These are phyloP conservation scores for Aspergillus bridgeri DNA, from an alignment of 495 filamentous ascomycete species.

Conservation along the genomic window DNA sequence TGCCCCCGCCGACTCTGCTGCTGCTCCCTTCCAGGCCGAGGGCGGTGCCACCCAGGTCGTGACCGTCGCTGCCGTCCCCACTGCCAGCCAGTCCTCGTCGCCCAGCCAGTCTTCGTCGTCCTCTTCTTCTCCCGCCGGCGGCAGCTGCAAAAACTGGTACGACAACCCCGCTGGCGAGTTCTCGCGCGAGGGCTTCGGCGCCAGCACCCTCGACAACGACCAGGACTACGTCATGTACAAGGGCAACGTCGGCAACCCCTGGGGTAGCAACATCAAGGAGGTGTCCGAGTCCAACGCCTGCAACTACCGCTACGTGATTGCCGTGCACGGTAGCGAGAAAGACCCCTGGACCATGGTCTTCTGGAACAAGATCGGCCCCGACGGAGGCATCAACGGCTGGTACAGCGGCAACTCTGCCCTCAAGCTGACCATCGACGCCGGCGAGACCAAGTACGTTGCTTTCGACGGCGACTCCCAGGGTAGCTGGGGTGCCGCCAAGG, in stretches of 20 bases:
- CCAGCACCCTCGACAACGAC: slow-evolving; percentile 17
- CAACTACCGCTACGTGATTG: slow-evolving; percentile 45
- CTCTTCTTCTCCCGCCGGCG: slow-evolving; percentile 8
- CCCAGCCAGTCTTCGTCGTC: slow-evolving; percentile 11
- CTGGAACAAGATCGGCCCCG: slow-evolving; percentile 52
- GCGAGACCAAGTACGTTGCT: slow-evolving; percentile 42
- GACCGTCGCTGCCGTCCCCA: slow-evolving; percentile 18
- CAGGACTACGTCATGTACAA: slow-evolving; percentile 22
- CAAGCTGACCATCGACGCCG: slow-evolving; percentile 36
- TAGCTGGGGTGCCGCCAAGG: slow-evolving; percentile 37
- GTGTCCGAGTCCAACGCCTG: slow-evolving; percentile 33
- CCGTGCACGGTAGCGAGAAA: slow-evolving; percentile 38
- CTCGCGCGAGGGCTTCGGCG: slow-evolving; percentile 31
- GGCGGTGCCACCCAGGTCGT: slow-evolving; percentile 17
- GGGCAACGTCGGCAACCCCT: slow-evolving; percentile 49
- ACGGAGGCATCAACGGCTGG: slow-evolving; percentile 37
- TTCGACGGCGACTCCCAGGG: slow-evolving; percentile 45
- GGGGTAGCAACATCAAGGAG: slow-evolving; percentile 53
- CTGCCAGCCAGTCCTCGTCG: slow-evolving; percentile 15
- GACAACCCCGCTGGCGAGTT: slow-evolving; percentile 22
- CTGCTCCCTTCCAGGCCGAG: slow-evolving; percentile 8
- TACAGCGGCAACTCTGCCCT: slow-evolving; percentile 37
- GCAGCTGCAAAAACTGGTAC: slow-evolving; percentile 27
- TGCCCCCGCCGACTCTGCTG: slow-evolving; percentile 13
- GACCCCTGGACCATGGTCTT: slow-evolving; percentile 42